These are phyloP conservation scores for Floccularia luteovirens DNA, from an alignment of 768 basidiomycete species.

Conservation along the genomic window DNA sequence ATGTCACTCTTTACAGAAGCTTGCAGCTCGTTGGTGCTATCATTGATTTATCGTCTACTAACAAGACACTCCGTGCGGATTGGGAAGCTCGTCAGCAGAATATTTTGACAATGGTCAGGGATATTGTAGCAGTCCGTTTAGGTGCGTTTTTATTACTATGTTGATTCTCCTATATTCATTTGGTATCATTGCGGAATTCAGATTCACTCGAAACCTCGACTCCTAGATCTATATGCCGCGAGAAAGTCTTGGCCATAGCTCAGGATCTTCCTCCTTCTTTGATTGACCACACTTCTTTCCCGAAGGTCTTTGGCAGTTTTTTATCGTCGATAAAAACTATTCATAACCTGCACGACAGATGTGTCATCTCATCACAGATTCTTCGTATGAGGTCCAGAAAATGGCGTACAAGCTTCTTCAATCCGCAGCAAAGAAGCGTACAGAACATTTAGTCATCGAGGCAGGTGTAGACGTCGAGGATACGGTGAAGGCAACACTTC, in stretches of 20 bases:
- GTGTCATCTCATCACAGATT: constrained; percentile 70
- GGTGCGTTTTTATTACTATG: constrained; percentile 17
- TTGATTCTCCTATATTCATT: constrained; percentile 4
- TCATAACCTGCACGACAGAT: constrained; percentile 38
- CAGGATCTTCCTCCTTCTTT: constrained; percentile 57
- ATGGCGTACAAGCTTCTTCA: constrained; percentile 71
- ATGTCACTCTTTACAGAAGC: constrained; percentile 63
- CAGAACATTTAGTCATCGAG: constrained; percentile 82
- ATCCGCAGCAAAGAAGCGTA: constrained; percentile 63
- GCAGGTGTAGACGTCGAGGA: constrained; percentile 72
- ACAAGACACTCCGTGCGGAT: constrained; percentile 60
- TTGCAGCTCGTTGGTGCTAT: constrained; percentile 60
- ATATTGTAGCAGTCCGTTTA: constrained; percentile 46
- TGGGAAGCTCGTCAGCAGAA: constrained; percentile 56
- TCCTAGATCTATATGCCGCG: constrained; percentile 62
- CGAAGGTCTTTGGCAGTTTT: constrained; percentile 46
- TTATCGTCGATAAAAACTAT: background rate
- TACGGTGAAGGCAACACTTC: constrained; percentile 45
- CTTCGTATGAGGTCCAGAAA: constrained; percentile 57
- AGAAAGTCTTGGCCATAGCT: constrained; percentile 61
- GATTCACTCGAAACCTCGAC: constrained; percentile 27
- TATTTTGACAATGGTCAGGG: constrained; percentile 51
- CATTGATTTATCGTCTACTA: constrained; percentile 63
- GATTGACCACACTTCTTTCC: constrained; percentile 54
- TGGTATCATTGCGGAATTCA: constrained; percentile 2